Evolutionary conservation across 2,329 filamentous ascomycete species (phyloP).

Genomic region (Cephalotrichum gorgonifer): DNA sequence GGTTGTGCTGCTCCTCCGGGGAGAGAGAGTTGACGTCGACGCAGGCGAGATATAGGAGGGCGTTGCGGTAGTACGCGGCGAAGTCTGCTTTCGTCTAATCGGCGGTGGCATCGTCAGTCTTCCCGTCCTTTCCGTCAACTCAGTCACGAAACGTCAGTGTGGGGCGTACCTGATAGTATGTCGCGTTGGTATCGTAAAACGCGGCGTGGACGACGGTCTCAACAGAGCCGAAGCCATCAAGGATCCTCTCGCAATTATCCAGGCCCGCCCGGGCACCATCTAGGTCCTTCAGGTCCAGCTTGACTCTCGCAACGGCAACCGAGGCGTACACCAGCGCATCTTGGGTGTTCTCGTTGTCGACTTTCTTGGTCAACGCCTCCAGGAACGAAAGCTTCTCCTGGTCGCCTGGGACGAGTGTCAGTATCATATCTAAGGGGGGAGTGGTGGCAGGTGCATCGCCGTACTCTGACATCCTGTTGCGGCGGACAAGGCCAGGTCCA

Average conservation of each 20-base stretch:
- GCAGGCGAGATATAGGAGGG: conserved; percentile 93
- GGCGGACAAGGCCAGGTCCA: conserved; percentile 78
- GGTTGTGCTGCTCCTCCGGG: conserved; percentile 62
- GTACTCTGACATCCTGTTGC: conserved; percentile 73
- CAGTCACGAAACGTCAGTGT: background rate
- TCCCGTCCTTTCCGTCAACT: background rate
- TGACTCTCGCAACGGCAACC: conserved; percentile 79
- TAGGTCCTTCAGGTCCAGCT: conserved; percentile 68
- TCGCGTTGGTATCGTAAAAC: conserved; percentile 91
- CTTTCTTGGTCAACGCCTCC: conserved; percentile 71
- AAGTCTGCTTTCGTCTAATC: conserved; percentile 69
- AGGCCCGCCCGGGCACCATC: conserved; percentile 80
- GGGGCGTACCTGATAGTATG: conserved; percentile 67
- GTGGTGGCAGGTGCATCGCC: conserved; percentile 7
- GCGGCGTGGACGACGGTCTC: conserved; percentile 92
- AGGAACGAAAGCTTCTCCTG: conserved; percentile 80
- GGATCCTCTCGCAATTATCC: conserved; percentile 74
- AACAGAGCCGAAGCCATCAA: conserved; percentile 88
- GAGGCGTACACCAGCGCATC: conserved; percentile 93
- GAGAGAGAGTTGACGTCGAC: conserved; percentile 72
- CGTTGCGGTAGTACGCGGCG: conserved; percentile 93
- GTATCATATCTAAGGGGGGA: background rate
- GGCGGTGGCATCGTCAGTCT: background rate
- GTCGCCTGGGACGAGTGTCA: conserved; percentile 49
- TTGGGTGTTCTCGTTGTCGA: conserved; percentile 85